A percentile compares a stretch with the other conserved stretches of the same genome.
These are phyloP conservation scores for Lactifluus volemus DNA, from an alignment of 768 basidiomycete genomes.

Conservation along the genomic window DNA sequence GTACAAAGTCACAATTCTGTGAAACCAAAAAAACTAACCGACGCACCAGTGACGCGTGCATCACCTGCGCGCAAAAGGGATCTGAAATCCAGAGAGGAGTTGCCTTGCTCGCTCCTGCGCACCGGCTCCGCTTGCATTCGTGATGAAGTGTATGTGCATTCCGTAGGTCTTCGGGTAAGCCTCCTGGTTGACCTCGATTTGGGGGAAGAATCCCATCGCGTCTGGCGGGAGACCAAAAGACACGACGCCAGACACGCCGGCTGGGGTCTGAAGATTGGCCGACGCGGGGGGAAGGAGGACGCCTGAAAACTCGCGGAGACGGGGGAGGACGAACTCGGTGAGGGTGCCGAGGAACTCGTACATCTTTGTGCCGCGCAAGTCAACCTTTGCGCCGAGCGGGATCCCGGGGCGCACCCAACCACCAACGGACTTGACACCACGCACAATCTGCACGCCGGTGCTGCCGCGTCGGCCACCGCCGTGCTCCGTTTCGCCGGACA, in stretches of 20 bases:
- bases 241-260: conserved; percentile 79
- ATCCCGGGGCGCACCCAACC: conserved; percentile 81
- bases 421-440: conserved; percentile 55
- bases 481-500: conserved; percentile 73
- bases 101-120: conserved; percentile 86
- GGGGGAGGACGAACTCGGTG: conserved; percentile 91
- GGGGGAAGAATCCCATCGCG: conserved; percentile 89
- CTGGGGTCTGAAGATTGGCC: conserved; percentile 60
- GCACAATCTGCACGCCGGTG: conserved; percentile 72
- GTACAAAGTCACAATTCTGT: background rate
- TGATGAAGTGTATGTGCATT: conserved; percentile 92
- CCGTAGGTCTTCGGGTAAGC: conserved; percentile 80
- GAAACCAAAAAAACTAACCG: background rate
- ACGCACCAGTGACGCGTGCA: background rate
- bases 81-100: conserved; percentile 82
- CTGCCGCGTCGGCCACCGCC: conserved; percentile 64
- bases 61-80: conserved; percentile 62
- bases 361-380: conserved; percentile 86
- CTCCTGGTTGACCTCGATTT: conserved; percentile 91
- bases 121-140: conserved; percentile 78
- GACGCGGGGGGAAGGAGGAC: conserved; percentile 69
- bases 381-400: conserved; percentile 84
- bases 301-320: conserved; percentile 85
- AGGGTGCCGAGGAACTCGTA: conserved; percentile 87
- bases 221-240: conserved; percentile 76